Conservation (phyloP, 1,284 basidiomycete genomes). For the Trichosporon coremiiforme region DNA sequence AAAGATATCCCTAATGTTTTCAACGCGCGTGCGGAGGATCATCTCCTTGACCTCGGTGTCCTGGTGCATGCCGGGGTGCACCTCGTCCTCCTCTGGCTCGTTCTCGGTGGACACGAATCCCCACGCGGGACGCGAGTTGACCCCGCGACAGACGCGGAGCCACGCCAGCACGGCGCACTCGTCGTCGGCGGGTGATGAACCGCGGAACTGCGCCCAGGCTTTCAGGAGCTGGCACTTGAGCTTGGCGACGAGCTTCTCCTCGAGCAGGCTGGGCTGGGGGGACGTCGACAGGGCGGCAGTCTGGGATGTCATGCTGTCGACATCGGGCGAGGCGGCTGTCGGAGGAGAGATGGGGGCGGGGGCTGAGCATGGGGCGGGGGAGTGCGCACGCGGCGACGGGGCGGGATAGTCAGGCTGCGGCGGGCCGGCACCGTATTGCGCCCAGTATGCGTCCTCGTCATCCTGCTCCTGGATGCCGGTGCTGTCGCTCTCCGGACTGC, state of each 20-base stretch:
- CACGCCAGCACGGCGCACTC: constrained; percentile 46
- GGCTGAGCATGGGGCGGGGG: constrained; percentile 21
- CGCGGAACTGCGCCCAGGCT: constrained; percentile 33
- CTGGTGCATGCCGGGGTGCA: not conserved
- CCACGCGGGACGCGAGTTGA: constrained; percentile 32
- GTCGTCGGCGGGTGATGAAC: constrained; percentile 25
- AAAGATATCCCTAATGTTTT: constrained; percentile 43
- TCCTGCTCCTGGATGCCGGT: constrained; percentile 27
- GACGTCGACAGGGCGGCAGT: not conserved
- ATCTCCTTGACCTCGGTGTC: constrained; percentile 22
- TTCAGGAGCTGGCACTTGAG: constrained; percentile 34
- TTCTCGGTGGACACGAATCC: not conserved
- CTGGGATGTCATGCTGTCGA: not conserved
- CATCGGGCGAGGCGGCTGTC: constrained; percentile 16
- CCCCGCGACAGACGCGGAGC: constrained; percentile 38
- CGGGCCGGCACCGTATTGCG: constrained; percentile 41
- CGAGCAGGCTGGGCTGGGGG: constrained; percentile 19
- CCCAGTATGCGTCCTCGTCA: constrained; percentile 50
- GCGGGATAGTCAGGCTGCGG: not conserved
- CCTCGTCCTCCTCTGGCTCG: not conserved
- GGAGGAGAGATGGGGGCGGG: constrained; percentile 20
- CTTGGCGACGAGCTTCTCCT: constrained; percentile 35
- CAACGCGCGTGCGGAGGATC: constrained; percentile 37
- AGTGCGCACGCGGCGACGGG: not conserved
- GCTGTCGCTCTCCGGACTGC: constrained; percentile 25